Evolutionary conservation across 768 basidiomycete species (phyloP).

Genomic region (Trametes coccinea): DNA sequence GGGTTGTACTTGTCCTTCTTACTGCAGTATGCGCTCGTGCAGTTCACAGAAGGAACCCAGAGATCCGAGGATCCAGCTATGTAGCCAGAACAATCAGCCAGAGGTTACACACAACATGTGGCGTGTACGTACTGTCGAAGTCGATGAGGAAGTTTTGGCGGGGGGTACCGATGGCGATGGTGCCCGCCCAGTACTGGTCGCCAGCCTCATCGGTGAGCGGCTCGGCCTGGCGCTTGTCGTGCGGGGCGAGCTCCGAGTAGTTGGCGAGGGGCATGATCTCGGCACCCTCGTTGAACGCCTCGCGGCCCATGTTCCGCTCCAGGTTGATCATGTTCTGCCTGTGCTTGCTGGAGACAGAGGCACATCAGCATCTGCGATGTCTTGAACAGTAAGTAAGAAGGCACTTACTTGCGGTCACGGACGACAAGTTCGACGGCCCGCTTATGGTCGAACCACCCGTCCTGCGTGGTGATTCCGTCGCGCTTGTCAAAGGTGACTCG

Average conservation of each 20-base stretch:
- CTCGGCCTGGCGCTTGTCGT: slow-evolving; percentile 21
- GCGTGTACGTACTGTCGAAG: slow-evolving; percentile 19
- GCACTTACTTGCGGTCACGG: slow-evolving; percentile 17
- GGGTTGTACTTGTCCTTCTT: slow-evolving; percentile 32
- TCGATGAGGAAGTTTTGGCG: slow-evolving; percentile 27
- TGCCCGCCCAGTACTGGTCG: slow-evolving; percentile 41
- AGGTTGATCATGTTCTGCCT: slow-evolving; percentile 21
- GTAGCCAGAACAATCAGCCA: too few species aligned
- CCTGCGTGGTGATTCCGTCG: slow-evolving; percentile 12
- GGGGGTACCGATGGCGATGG: slow-evolving; percentile 51
- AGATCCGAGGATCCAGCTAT: slow-evolving; percentile 24
- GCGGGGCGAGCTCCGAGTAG: not conserved
- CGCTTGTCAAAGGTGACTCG: slow-evolving; percentile 17
- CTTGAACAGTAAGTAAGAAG: not conserved
- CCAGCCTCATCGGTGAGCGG: slow-evolving; percentile 24
- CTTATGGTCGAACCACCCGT: slow-evolving; percentile 21
- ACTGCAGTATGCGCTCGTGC: slow-evolving; percentile 15
- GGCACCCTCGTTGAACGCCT: slow-evolving; percentile 20
- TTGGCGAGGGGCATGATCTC: slow-evolving; percentile 16
- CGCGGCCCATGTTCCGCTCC: slow-evolving; percentile 14
- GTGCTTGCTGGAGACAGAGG: slow-evolving; percentile 15
- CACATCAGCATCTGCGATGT: not conserved
- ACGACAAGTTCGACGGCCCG: slow-evolving; percentile 5
- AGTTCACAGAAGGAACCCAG: slow-evolving; percentile 24
- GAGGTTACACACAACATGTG: too few species aligned